Base-by-base conservation (phyloP, 257 asterid species). In the Mitragyna speciosa region DNA sequence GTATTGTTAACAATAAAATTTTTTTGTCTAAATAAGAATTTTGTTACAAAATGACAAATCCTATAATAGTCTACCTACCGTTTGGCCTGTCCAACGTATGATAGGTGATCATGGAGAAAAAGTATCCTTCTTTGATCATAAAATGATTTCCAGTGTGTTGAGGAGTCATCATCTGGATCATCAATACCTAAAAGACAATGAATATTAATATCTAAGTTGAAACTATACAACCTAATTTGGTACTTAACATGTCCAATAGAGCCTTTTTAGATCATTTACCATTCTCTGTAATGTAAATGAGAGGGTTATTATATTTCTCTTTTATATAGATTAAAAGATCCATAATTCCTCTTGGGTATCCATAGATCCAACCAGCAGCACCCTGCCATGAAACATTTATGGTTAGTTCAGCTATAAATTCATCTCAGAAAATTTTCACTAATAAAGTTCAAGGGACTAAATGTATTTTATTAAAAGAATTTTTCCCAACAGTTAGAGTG, bases 261-360 rank as follows among this genome's bases (percentile, higher is more conserved):
- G n/a, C 39, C 14, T 22, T 15, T 30, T 24, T n/a, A 36, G 19
- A 28, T 51, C 22, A 72, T 22, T 19, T 76, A 85, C 90, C 88
- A 79, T 81, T 87, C 78, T 89, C 89, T 26, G 91, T 87, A 48
- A 89, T 73, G 81, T 89, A 87, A 75, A 89, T 84, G 17, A 79
- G 24, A 33, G 91, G 91, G 78, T 84, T 78, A 3, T 78, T 82
- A 19, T 86, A 89, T 66, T 64, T 83, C 15, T 41, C 77, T 80
- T 88, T 83, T 1, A 87, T 79, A 58, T 83, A 71, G 64, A 86
- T 75, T 54, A 78, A 19, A 51, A 78, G 54, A 8, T 36, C 75
- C 28, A 20, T 2, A 22, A 78, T 78, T 17, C 81, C 81, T 65
- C 33, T 51, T 2, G 73, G 80, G 11, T 65, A 43, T 16, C 26